Base-by-base conservation (phyloP, 2,329 filamentous ascomycete species). In the Tolypocladium tundrense region DNA sequence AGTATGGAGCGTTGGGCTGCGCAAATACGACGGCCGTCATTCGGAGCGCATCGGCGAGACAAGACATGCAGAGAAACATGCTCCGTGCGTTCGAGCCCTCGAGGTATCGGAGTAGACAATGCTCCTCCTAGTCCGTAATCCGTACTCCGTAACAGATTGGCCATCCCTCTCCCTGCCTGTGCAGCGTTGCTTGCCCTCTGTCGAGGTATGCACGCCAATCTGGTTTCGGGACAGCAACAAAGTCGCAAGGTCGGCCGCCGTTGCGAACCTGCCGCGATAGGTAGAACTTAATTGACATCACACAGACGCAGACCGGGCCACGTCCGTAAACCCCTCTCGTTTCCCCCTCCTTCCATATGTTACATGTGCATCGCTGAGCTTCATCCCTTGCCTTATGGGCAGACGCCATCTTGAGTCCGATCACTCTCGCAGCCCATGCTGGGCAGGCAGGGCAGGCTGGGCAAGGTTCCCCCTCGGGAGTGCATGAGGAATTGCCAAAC, bases 401-500 rank as follows among this genome's bases (percentile, higher is more conserved):
- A 35, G 31, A 19, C 54, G 54, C 54, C 31, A 45, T 56, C 37
- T 39, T n/a, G 42, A 55, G 42, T 39, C 41, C 48, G 9, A 51
- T 51, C 48, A 51, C 10, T 51, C 27, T 51, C 48, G 31, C 48
- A 51, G 35, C 48, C 48, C 48, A 37, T 37, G 31, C 19, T 9
- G 19, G 10, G n/a, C 42, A 21, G 11, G 53, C 31, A 11, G n/a
- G 48, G 48, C 53, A n/a, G 33, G 37, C 54, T 24, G 35, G 27
- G 53, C 53, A 40, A 37, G 42, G 42, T 50, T 39, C 19, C 48
- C 48, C 48, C 31, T 52, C 48, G 37, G 31, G 48, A 52, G 54
- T 56, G 54, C 42, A 56, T 43, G 41, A 56, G 31, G 54, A 33
- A 48, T 27, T 56, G 42, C 14, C 43, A 50, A 55, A 48, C n/a